Percentiles rank a stretch among this genome's conserved stretches.
These are phyloP conservation scores for Globisporangium camurandrum DNA, from an alignment of 352 stramenopile genomes.

Conservation along the genomic window DNA sequence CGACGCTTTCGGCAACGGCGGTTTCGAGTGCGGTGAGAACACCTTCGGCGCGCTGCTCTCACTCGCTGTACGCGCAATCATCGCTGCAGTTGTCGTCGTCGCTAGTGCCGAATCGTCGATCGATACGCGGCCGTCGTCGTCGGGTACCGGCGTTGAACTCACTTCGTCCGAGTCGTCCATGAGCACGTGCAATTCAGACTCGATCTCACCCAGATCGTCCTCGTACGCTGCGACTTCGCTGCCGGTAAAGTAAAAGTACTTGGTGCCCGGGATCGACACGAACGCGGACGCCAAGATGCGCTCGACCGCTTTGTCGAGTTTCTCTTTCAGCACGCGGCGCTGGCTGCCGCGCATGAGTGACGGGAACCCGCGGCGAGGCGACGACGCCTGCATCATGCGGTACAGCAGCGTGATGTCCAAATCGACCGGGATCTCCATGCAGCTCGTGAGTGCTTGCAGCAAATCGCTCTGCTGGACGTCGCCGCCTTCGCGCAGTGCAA, in stretches of 20 bases:
- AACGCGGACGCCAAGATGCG: conserved; percentile 54
- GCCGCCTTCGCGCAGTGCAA: conserved; percentile 66
- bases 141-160: conserved; percentile 17
- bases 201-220: conserved; percentile 39
- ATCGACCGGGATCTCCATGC: conserved; percentile 77
- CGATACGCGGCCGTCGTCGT: conserved; percentile 4
- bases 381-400: conserved; percentile 61
- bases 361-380: conserved; percentile 10
- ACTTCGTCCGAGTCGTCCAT: conserved; percentile 53
- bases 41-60: conserved; percentile 1
- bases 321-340: conserved; percentile 43
- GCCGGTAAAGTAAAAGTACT: conserved; percentile 81
- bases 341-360: conserved; percentile 34
- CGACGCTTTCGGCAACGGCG: conserved; percentile 10
- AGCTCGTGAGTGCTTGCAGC: conserved; percentile 80
- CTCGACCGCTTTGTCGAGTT: conserved; percentile 69
- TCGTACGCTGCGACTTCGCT: conserved; percentile 52
- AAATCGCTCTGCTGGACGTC: conserved; percentile 78
- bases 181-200: conserved; percentile 54
- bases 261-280: conserved; percentile 54
- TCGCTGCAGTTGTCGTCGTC: neutral
- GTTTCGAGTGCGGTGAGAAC: conserved; percentile 12
- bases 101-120: conserved; percentile 1
- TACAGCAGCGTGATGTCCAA: conserved; percentile 85
- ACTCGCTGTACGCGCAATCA: neutral